Evolutionary conservation across 495 filamentous ascomycete genomes (phyloP).

Genomic region (Daldinia vernicosa): DNA sequence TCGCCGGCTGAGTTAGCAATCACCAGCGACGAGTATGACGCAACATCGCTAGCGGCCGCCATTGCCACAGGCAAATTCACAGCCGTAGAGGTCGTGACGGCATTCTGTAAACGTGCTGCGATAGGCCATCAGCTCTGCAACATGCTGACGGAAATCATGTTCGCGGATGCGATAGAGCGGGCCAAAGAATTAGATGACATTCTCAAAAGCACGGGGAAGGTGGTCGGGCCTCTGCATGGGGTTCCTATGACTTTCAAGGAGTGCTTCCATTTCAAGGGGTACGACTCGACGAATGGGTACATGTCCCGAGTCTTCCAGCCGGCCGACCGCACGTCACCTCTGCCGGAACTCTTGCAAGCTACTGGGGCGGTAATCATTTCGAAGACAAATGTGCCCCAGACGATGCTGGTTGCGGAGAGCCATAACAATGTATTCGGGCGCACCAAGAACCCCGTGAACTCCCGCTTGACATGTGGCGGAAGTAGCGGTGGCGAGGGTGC

Average conservation of each 20-base stretch:
- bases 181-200: constrained; percentile 66
- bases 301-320: constrained; percentile 63
- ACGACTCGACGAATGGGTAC: constrained; percentile 68
- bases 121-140: constrained; percentile 52
- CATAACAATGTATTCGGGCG: constrained; percentile 72
- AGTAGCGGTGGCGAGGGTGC: constrained; percentile 70
- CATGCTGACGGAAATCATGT: constrained; percentile 70
- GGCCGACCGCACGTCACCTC: constrained; percentile 49
- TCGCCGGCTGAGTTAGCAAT: constrained; percentile 27
- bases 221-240: constrained; percentile 71
- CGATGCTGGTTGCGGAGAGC: constrained; percentile 61
- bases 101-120: constrained; percentile 59
- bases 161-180: constrained; percentile 64
- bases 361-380: constrained; percentile 62
- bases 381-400: constrained; percentile 67
- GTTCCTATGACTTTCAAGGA: constrained; percentile 74
- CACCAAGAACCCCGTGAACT: constrained; percentile 70
- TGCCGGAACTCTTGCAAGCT: constrained; percentile 49
- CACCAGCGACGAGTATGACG: constrained; percentile 37
- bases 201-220: constrained; percentile 57
- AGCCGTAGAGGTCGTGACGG: constrained; percentile 56
- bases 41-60: constrained; percentile 32
- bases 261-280: constrained; percentile 67
- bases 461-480: constrained; percentile 65
- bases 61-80: constrained; percentile 46